Base-by-base conservation (phyloP, 1,284 basidiomycete genomes). In the Cutaneotrichosporon cyanovorans region DNA sequence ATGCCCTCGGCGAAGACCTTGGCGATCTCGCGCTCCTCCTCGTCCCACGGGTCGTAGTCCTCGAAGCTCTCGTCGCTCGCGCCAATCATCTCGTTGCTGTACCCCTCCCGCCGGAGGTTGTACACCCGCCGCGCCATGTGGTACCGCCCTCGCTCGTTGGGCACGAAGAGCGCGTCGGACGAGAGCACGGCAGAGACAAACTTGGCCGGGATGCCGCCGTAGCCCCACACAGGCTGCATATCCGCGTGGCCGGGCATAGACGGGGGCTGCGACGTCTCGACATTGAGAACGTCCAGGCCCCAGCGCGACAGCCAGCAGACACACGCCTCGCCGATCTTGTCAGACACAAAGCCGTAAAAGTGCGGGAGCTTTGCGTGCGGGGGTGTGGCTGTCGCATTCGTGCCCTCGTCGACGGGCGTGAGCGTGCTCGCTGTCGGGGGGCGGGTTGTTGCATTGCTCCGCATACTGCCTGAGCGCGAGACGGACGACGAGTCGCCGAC, bases 271-370 rank as follows among this genome's bases (percentile, higher is more conserved):
- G 72, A 69, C 52, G 80, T 75, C 66, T 93, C 89, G 42, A 79
- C 76, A 11, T 68, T 65, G 36, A 93, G 76, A 47, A 92, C 77
- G 63, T 93, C 89, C 16, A 73, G 68, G 0, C 84, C 87, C 89
- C 90, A 95, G 31, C 87, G 77, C 0, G 83, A 77, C 11, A 93
- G 76, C 89, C 90, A 96, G 66, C 85, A 89, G 5, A 81, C 80
- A 56, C 84, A 84, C 0, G 87, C 85, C 69, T 93, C 88, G 21
- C 90, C 90, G 52, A 95, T 86, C 73, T 89, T 91, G 70, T 90
- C 81, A 0, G 85, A 86, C 5, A 87, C 77, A 19, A 80, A 76
- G 19, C 90, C 91, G 62, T 91, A 91, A 62, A 83, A 80, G 60
- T 80, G 83, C 4, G 49, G 67, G 61, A 44, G 32, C 11, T 28